phyloP scores from a whole-genome alignment of 2,329 filamentous ascomycete species.

The Dactylella cylindrospora region DNA sequence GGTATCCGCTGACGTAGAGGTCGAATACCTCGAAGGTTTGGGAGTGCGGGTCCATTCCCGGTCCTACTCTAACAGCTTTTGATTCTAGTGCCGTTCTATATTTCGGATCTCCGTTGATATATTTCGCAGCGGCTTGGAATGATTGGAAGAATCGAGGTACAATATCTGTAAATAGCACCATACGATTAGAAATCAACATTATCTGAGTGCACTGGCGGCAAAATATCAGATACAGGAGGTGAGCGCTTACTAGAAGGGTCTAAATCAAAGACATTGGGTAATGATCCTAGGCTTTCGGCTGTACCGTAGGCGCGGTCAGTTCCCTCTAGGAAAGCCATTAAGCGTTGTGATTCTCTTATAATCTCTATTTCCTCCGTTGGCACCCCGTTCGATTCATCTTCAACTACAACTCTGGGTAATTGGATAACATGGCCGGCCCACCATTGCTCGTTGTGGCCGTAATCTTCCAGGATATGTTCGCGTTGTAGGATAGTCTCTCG shows the following conservation, averaged over 20 bases:
- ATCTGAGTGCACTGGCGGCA: neutral
- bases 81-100: conserved; percentile 37
- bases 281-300: conserved; percentile 45
- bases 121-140: conserved; percentile 22
- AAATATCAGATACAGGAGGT: neutral
- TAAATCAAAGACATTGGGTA: conserved; percentile 37
- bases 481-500: conserved; percentile 45
- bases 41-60: conserved; percentile 36
- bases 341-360: conserved; percentile 46
- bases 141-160: conserved; percentile 44
- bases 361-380: conserved; percentile 43
- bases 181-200: neutral
- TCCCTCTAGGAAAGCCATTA: conserved; percentile 48
- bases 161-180: conserved; percentile 7
- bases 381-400: conserved; percentile 38
- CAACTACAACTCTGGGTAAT: conserved; percentile 46
- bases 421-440: conserved; percentile 48
- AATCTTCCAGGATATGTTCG: conserved; percentile 41
- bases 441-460: conserved; percentile 48
- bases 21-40: conserved; percentile 44
- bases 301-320: conserved; percentile 48
- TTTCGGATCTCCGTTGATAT: conserved; percentile 23
- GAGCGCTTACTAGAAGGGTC: conserved; percentile 24
- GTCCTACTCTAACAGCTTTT: conserved; percentile 28
- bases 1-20: conserved; percentile 13